These are phyloP conservation scores for Xerocomus amazonicus DNA, from an alignment of 1,284 basidiomycete species.

Conservation along the genomic window DNA sequence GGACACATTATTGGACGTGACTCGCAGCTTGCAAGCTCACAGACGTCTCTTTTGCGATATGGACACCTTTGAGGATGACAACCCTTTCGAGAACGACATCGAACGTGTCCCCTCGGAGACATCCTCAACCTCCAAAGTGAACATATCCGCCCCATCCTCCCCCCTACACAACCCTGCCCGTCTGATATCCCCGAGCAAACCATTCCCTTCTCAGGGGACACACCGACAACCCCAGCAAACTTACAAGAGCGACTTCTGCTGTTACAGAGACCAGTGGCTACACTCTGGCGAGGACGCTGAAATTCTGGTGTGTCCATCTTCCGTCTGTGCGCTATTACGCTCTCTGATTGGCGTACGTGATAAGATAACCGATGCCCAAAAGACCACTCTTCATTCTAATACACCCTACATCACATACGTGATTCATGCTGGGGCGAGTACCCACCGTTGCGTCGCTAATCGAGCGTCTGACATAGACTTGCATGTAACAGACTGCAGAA, in stretches of 20 bases:
- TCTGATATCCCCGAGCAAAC: conserved; percentile 41
- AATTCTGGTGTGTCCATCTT: conserved; percentile 55
- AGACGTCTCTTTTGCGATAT: conserved; percentile 33
- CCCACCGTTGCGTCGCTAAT: background rate
- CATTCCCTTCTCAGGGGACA: conserved; percentile 53
- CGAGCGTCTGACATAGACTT: conserved; percentile 7
- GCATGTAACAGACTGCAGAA: conserved; percentile 61
- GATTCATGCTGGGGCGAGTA: conserved; percentile 79
- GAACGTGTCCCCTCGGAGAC: conserved; percentile 59
- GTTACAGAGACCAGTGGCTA: conserved; percentile 65
- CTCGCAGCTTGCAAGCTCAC: background rate
- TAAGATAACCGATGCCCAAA: conserved; percentile 92
- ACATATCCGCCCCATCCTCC: conserved; percentile 64
- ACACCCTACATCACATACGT: conserved; percentile 95
- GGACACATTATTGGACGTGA: background rate
- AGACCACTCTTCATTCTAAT: conserved; percentile 83
- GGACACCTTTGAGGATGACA: conserved; percentile 75
- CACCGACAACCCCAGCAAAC: conserved; percentile 48
- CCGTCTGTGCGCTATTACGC: background rate
- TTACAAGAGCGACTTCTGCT: conserved; percentile 73
- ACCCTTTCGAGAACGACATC: conserved; percentile 70
- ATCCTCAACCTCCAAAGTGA: conserved; percentile 58
- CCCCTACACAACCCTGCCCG: conserved; percentile 44
- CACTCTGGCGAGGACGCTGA: conserved; percentile 79
- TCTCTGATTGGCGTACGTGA: conserved; percentile 20